phyloP scores from a whole-genome alignment of 2,329 filamentous ascomycete species.

The Lomentospora prolificans region DNA sequence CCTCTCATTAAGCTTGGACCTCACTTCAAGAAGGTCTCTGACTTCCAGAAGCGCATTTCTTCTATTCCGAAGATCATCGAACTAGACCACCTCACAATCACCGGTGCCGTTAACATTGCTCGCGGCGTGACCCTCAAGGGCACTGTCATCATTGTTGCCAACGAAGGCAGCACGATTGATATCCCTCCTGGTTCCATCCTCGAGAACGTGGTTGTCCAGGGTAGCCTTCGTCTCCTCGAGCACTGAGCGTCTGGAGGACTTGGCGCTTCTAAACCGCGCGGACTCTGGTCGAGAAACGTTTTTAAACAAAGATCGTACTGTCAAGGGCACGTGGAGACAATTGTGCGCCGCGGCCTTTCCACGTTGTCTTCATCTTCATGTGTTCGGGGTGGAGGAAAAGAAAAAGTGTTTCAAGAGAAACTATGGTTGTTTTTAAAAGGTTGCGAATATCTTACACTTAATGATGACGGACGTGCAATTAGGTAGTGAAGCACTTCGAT shows the following conservation, averaged over 20 bases:
- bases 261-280: no score
- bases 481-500: not conserved
- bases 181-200: constrained; percentile 93
- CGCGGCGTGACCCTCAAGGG: constrained; percentile 94
- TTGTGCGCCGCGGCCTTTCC: not conserved
- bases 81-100: constrained; percentile 93
- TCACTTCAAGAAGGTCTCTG: constrained; percentile 99
- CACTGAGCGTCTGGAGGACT: no score
- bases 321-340: not conserved
- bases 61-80: constrained; percentile 87
- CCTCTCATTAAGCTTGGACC: constrained; percentile 97
- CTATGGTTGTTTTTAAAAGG: not conserved
- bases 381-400: not conserved
- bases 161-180: constrained; percentile 95
- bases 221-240: constrained; percentile 70
- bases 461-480: not conserved
- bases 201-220: constrained; percentile 98
- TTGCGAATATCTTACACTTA: not conserved
- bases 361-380: not conserved
- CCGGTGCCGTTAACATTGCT: constrained; percentile 91
- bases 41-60: constrained; percentile 80
- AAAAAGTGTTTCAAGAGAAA: not conserved
- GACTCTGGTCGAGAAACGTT: not conserved
- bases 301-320: not conserved
- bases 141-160: constrained; percentile 97